These are phyloP conservation scores for bread wheat (Triticum aestivum) DNA, from an alignment of 176 grass and related monocot species.

Conservation along the genomic window IWGSC_CS_RefSeq_v2.1 NC_057803.1:17280534-17281033, in stretches of 20 bases:
- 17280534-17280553: no score
- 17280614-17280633: background rate
- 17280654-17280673: background rate
- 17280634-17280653: background rate
- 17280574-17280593: background rate
- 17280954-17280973: background rate
- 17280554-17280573: background rate
- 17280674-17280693: background rate
- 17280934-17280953: background rate
- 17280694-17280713: background rate
- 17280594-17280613: background rate
- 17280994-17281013: background rate
- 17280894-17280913: background rate
- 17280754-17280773: background rate
- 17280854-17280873: background rate
- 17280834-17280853: background rate
- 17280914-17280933: background rate
- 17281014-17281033: no score
- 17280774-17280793: background rate
- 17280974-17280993: background rate
- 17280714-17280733: background rate
- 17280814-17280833: background rate
- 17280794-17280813: slow-evolving; percentile 13
- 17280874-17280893: background rate
- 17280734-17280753: background rate